Conservation (phyloP, 306 rosid genomes). For the Fragaria vesca region DNA sequence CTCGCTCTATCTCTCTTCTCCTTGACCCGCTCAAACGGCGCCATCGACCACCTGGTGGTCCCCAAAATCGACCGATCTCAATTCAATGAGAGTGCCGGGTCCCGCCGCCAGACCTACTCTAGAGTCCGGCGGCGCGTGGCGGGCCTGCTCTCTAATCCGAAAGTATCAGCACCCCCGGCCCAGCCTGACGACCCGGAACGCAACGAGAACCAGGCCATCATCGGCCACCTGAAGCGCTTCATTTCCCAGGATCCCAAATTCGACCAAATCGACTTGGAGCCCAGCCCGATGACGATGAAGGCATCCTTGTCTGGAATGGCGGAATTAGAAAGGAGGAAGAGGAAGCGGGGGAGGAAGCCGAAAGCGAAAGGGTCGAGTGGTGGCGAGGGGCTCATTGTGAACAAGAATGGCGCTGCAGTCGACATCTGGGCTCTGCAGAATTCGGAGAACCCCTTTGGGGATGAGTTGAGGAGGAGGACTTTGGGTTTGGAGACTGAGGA, state of each 20-base stretch:
- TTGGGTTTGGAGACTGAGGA: conserved; percentile 60
- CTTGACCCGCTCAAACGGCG: conserved; percentile 25
- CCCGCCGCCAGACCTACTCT: conserved; percentile 82
- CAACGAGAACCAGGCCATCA: conserved; percentile 48
- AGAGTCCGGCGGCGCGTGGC: conserved; percentile 53
- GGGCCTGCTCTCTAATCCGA: conserved; percentile 46
- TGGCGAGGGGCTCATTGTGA: conserved; percentile 30
- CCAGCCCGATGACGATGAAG: conserved; percentile 5
- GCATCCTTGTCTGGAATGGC: not conserved
- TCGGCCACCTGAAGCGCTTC: conserved; percentile 55
- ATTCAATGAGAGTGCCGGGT: conserved; percentile 79
- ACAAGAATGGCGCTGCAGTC: conserved; percentile 44
- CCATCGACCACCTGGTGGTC: conserved; percentile 31
- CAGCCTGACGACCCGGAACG: conserved; percentile 48
- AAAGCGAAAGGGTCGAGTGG: conserved; percentile 39
- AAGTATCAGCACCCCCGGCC: conserved; percentile 30
- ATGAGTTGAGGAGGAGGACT: conserved; percentile 61
- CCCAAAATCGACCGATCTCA: conserved; percentile 66
- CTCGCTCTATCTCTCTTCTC: conserved; percentile 56
- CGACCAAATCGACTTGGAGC: conserved; percentile 47
- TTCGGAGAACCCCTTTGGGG: conserved; percentile 55
- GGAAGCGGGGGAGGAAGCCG: conserved; percentile 85
- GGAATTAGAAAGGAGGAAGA: conserved; percentile 38
- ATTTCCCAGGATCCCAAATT: conserved; percentile 68
- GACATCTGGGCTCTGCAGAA: conserved; percentile 41